Evolutionary conservation across 352 stramenopile genomes (phyloP).

Genomic region (Pythium chondricola): DNA sequence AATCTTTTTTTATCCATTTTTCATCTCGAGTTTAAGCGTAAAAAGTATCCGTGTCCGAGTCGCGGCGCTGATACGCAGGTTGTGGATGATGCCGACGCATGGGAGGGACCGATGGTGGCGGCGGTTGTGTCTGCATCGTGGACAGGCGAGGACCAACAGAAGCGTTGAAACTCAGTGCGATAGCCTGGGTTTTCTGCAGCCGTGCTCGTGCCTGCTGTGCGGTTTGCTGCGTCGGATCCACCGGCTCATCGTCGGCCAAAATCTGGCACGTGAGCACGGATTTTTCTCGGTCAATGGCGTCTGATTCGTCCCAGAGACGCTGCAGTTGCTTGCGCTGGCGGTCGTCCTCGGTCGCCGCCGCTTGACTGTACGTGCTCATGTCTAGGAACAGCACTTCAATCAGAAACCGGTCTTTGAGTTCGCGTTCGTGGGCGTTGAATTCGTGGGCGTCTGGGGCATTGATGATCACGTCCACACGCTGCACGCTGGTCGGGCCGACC

Average conservation of each 20-base stretch:
- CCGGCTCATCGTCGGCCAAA: conserved; percentile 12
- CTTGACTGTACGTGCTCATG: conserved; percentile 26
- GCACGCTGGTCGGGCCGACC: conserved; percentile 47
- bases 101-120: background rate
- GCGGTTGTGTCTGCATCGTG: too few relatives aligned
- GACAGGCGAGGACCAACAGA: too few relatives aligned
- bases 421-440: conserved; percentile 37
- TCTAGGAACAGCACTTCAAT: conserved; percentile 58
- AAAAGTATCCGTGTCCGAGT: conserved; percentile 9
- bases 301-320: conserved; percentile 28
- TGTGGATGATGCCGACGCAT: background rate
- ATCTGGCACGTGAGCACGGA: conserved; percentile 16
- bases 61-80: background rate
- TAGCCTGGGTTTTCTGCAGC: conserved; percentile 15
- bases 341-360: conserved; percentile 34
- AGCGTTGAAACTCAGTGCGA: conserved; percentile 6
- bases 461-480: conserved; percentile 54
- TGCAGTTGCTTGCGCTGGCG: conserved; percentile 27
- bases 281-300: conserved; percentile 6
- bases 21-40: conserved; percentile 2
- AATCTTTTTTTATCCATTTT: background rate
- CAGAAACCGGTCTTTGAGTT: conserved; percentile 65
- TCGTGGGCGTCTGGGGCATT: conserved; percentile 28
- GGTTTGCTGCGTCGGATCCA: conserved; percentile 12
- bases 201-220: conserved; percentile 12